Evolutionary conservation across 1,284 basidiomycete genomes (phyloP), one percentile per base, ranked within the genome.

Genomic region (Cutaneotrichosporon sp.): DNA sequence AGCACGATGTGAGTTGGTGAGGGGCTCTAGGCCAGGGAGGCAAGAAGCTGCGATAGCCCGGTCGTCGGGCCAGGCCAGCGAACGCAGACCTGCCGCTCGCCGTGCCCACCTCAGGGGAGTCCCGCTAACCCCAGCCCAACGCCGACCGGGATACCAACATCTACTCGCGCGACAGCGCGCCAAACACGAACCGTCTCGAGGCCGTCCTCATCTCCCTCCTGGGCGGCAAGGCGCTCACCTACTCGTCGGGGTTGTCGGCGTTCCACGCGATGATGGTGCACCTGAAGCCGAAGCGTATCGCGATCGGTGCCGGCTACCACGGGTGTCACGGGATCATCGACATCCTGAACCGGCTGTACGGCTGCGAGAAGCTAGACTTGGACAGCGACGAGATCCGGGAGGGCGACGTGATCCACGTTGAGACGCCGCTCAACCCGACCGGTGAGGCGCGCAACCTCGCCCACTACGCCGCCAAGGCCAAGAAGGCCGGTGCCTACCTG

Each of bases 371-470:
- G 13, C 64, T 73, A 9, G 58, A 66, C 5, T 58, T 93, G 46
- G 89, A 95, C 66, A 76, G 94, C 67, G 90, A 88, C 59, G 86
- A 89, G 5, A 90, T 84, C 69, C 80, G 84, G 70, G 79, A 84
- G 36, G 88, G 89, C 14, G 90, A 92, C 74, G 68, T 95, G 29
- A 54, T 89, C 67, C 95, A 92, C 91, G 79, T 95, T 24, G 93
- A 97, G 80, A 93, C 90, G 0, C 94, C 94, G 1, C 70, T 93
- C 64, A 95, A 97, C 74, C 93, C 94, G 2, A 90, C 86, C 0
- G 93, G 94, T 50, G 89, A 91, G 75, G 87, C 89, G 13, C 86
- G 90, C 56, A 87, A 92, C 71, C 89, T 97, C 46, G 82, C 85
- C 64, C 84, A 88, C 73, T 95, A 95, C 73, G 89, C 91, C 5